phyloP scores from a whole-genome alignment of 169 alveolate genomes.

The Plasmodium sp. region DNA sequence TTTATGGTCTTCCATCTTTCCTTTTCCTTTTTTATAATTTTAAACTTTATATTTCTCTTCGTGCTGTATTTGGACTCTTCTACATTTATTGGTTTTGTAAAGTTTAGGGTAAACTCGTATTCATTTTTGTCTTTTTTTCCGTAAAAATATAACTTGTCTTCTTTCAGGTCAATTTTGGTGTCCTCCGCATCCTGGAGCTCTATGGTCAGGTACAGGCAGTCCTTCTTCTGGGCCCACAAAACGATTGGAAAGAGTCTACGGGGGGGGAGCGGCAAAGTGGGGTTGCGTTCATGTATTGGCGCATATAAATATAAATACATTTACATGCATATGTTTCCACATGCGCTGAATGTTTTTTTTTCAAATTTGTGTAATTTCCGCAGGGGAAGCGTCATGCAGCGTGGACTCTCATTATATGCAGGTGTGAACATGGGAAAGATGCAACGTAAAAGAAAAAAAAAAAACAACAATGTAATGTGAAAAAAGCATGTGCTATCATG shows the following conservation, averaged over 20 bases:
- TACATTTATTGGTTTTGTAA: constrained; percentile 84
- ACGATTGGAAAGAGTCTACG: constrained; percentile 83
- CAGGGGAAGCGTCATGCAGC: neutral
- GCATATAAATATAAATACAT: constrained; percentile 1
- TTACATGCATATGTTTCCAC: neutral
- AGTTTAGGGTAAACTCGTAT: constrained; percentile 79
- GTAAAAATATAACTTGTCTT: constrained; percentile 75
- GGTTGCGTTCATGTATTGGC: neutral
- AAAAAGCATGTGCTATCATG: neutral
- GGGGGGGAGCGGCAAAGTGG: neutral
- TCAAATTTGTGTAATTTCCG: neutral
- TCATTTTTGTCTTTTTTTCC: constrained; percentile 81
- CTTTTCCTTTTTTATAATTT: constrained; percentile 80
- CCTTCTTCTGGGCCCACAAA: constrained; percentile 86
- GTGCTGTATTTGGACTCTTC: constrained; percentile 76
- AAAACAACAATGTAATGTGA: neutral
- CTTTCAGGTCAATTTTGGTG: constrained; percentile 76
- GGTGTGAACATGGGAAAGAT: neutral
- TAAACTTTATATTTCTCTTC: constrained; percentile 79
- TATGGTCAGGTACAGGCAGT: constrained; percentile 81
- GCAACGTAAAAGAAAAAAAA: too few relatives aligned
- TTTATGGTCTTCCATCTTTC: constrained; percentile 85
- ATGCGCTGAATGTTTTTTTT: neutral
- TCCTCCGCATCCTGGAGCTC: constrained; percentile 78
- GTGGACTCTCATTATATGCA: neutral